Evolutionary conservation across 495 filamentous ascomycete genomes (phyloP).

Genomic region (Staphylotrichum longicolle): DNA sequence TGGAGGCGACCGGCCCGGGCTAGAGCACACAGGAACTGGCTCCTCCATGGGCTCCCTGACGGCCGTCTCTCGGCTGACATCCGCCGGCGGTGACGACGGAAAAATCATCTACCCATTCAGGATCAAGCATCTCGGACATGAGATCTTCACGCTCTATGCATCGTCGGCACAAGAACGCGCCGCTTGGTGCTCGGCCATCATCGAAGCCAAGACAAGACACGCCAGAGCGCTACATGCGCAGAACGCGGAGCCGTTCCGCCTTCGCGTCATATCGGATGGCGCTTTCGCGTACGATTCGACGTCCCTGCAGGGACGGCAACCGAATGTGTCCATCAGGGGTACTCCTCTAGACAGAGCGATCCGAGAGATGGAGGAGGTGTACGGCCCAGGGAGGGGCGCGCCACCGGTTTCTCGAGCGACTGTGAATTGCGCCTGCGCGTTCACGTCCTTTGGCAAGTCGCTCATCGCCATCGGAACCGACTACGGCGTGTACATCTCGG

Average conservation of each 20-base stretch:
- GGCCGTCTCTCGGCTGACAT: constrained; percentile 51
- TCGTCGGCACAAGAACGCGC: constrained; percentile 66
- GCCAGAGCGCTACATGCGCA: constrained; percentile 84
- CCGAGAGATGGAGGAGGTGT: constrained; percentile 76
- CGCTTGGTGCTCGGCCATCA: constrained; percentile 92
- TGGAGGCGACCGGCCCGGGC: constrained; percentile 52
- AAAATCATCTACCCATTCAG: constrained; percentile 91
- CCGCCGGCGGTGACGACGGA: constrained; percentile 55
- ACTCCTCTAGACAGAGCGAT: constrained; percentile 93
- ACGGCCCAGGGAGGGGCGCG: constrained; percentile 64
- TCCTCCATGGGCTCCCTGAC: constrained; percentile 41
- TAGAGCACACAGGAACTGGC: constrained; percentile 64
- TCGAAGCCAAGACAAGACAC: constrained; percentile 90
- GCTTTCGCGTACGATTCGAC: constrained; percentile 83
- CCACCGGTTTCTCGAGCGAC: constrained; percentile 72
- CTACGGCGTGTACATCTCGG: constrained; percentile 85
- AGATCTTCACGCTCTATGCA: constrained; percentile 85
- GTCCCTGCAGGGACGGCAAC: constrained; percentile 44
- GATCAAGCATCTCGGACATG: constrained; percentile 93
- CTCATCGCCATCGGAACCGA: constrained; percentile 97
- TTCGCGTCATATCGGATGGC: constrained; percentile 87
- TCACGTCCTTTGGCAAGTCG: constrained; percentile 73
- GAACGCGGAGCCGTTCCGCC: constrained; percentile 92
- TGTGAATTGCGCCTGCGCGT: constrained; percentile 92
- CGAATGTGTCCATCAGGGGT: constrained; percentile 63